phyloP scores from a whole-genome alignment of 2,329 filamentous ascomycete species.

The Monosporascus sp. region DNA sequence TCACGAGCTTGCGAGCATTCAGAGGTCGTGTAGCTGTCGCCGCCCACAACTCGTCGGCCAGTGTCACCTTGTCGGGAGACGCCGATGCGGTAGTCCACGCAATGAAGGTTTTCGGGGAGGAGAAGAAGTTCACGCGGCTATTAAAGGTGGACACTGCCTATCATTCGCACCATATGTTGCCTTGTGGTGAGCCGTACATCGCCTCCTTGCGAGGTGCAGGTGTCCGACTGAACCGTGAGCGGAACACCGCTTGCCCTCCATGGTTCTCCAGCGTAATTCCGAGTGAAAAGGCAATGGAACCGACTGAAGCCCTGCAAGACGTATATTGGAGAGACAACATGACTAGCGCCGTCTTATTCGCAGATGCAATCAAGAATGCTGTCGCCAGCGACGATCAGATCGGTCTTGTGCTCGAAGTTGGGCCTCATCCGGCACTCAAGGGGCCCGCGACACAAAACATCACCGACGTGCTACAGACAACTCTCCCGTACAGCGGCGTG shows the following conservation, averaged over 20 bases:
- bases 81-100: slow-evolving; percentile 8
- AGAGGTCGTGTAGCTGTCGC: slow-evolving; percentile 7
- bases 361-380: slow-evolving; percentile 16
- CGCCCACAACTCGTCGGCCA: slow-evolving; percentile 12
- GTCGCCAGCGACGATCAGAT: neutral
- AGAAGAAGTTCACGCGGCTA: slow-evolving; percentile 9
- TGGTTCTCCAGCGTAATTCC: slow-evolving; percentile 7
- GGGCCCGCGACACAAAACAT: slow-evolving; percentile 27
- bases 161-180: slow-evolving; percentile 15
- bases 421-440: slow-evolving; percentile 32
- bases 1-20: slow-evolving; percentile 6
- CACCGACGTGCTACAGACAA: neutral
- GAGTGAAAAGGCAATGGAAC: neutral
- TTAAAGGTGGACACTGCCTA: slow-evolving; percentile 15
- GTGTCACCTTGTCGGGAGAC: slow-evolving; percentile 14
- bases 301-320: neutral
- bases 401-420: slow-evolving; percentile 29
- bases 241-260: fast-evolving
- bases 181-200: neutral
- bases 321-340: slow-evolving; percentile 32
- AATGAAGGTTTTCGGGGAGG: slow-evolving; percentile 4
- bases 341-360: slow-evolving; percentile 28
- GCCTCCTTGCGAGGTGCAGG: neutral
- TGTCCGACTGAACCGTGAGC: neutral
- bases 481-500: neutral